These are phyloP conservation scores for Gossypium aridum DNA, from an alignment of 441 rosid species.

Conservation along the genomic window DNA sequence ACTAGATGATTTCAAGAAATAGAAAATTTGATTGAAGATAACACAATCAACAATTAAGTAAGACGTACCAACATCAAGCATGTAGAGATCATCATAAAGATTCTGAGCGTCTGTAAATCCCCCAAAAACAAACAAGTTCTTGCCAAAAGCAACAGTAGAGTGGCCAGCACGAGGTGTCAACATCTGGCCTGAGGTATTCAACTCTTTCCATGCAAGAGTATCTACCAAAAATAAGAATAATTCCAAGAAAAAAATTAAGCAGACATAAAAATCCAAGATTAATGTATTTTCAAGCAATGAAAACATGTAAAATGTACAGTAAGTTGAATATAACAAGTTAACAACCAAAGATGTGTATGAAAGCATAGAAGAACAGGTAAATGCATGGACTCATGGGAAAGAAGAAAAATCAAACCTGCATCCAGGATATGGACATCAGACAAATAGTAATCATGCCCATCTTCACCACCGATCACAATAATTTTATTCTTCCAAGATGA, in stretches of 20 bases:
- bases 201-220: conserved; percentile 83
- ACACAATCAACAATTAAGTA: conserved; percentile 10
- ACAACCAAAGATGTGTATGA: not conserved
- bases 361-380: not conserved
- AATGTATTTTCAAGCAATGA: conserved; percentile 5
- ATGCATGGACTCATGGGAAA: not conserved
- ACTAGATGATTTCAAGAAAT: not conserved
- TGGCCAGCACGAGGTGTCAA: conserved; percentile 97
- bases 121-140: conserved; percentile 82
- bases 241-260: conserved; percentile 14
- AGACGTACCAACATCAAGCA: conserved; percentile 83
- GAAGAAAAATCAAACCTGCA: conserved; percentile 49
- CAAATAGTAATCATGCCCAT: conserved; percentile 80
- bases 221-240: conserved; percentile 36
- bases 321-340: not conserved
- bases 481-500: conserved; percentile 86
- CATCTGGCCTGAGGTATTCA: conserved; percentile 64
- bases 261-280: not conserved
- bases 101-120: conserved; percentile 92
- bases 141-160: conserved; percentile 79
- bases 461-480: conserved; percentile 91
- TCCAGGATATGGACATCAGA: conserved; percentile 94
- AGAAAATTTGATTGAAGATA: not conserved
- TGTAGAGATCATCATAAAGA: conserved; percentile 70
- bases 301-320: not conserved